Evolutionary conservation across 2,329 filamentous ascomycete species (phyloP), one percentile per base, ranked within the genome.

Genomic region (Rachicladosporium sp.): DNA sequence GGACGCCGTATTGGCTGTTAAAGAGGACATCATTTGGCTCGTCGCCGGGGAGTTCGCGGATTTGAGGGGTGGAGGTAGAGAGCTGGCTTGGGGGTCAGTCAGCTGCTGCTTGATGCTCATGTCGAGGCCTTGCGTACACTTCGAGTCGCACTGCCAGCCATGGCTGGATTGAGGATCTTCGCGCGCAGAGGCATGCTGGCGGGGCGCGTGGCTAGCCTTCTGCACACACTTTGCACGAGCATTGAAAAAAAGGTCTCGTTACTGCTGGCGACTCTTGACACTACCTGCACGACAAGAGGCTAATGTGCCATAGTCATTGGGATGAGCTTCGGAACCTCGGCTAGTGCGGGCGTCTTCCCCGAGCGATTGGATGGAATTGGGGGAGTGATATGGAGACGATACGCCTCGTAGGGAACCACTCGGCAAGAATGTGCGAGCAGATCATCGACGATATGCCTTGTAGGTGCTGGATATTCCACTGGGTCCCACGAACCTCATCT

Each of bases 21-120:
- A 98, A 98, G 44, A 94, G 70, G 50, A 98, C 91, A 74, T 98
- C 93, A 59, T 93, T 80, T 46, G 80, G 70, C 38, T 87, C 79
- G 62, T 95, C 86, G 43, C 66, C 73, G 15, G 72, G 69, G 38
- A 74, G 68, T 51, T 81, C 73, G 55, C 70, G 74, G 46, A 57
- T 58, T 10, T 46, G 46, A 15, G 46, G 49, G 23, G 50, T 48
- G n/a, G 47, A 44, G 23, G 53, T 43, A 38, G 50, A 42, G 23
- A 55, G 48, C 56, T 27, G 53, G 46, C 46, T 48, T 54, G 37
- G 36, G 31, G 39, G 51, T 58, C 50, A 59, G 51, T 56, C 49
- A 58, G 50, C 48, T 40, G 45, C 37, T 41, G 15, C 15, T 19
- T 19, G 15, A 19, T 19, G 15, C 15, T 19, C 15, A 19, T 3